Percentiles rank a stretch among this genome's conserved stretches.
phyloP scores from a whole-genome alignment of 2,329 filamentous ascomycete species.

The Dactylonectria macrodidyma region DNA sequence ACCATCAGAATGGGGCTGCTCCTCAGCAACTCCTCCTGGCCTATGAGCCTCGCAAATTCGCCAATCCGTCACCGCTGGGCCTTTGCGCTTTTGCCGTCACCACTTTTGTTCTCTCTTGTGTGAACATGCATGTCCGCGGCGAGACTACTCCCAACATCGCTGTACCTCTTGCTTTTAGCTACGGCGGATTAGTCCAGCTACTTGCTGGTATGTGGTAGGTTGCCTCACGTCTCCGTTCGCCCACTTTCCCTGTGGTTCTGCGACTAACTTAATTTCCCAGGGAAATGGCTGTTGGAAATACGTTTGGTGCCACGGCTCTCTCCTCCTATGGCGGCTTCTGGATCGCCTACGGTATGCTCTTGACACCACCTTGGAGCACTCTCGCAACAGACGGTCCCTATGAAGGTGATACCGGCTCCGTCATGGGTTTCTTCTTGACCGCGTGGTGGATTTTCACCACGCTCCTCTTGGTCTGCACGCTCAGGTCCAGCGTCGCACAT shows the following conservation, averaged over 20 bases:
- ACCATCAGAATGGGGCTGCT: too few species aligned
- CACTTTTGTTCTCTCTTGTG: constrained; percentile 82
- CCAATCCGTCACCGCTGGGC: constrained; percentile 84
- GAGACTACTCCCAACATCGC: constrained; percentile 76
- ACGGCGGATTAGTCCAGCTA: constrained; percentile 82
- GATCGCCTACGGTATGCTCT: constrained; percentile 81
- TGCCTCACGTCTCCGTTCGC: neutral
- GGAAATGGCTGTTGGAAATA: constrained; percentile 90
- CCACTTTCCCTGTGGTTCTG: neutral
- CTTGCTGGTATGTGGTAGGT: constrained; percentile 89
- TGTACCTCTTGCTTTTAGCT: constrained; percentile 78
- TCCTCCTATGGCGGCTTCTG: constrained; percentile 90
- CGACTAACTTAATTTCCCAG: constrained; percentile 56
- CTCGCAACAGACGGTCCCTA: constrained; percentile 63
- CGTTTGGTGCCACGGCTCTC: constrained; percentile 85
- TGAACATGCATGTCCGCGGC: constrained; percentile 78
- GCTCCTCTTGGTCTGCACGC: constrained; percentile 79
- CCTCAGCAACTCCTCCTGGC: constrained; percentile 64
- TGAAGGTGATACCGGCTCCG: constrained; percentile 63
- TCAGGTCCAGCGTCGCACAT: constrained; percentile 84
- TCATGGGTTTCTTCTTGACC: constrained; percentile 81
- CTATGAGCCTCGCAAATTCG: constrained; percentile 78
- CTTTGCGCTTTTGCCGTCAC: constrained; percentile 86
- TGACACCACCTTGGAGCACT: constrained; percentile 78
- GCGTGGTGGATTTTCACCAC: constrained; percentile 91